Evolutionary conservation across 148 eudicot species (phyloP).

Genomic region (Beta vulgaris): DNA sequence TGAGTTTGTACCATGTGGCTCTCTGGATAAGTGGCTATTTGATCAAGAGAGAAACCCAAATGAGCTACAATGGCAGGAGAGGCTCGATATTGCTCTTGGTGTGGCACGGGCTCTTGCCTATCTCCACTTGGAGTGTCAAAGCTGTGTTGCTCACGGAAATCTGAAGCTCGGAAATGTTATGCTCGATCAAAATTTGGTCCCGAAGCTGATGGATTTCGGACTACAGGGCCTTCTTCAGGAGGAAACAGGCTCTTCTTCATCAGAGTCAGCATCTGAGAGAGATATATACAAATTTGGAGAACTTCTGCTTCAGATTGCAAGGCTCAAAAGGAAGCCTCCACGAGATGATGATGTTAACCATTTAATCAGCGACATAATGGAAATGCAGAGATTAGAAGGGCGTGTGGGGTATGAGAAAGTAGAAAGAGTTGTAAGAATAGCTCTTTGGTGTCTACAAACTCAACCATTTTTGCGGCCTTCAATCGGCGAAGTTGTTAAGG

Average conservation of each 20-base stretch:
- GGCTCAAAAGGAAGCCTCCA: conserved; percentile 32
- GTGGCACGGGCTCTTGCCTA: conserved; percentile 54
- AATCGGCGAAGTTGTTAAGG: conserved; percentile 59
- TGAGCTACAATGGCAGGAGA: conserved; percentile 33
- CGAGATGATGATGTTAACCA: conserved; percentile 19
- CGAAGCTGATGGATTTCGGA: conserved; percentile 61
- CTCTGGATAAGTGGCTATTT: conserved; percentile 49
- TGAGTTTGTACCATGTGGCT: conserved; percentile 48
- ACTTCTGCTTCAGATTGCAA: conserved; percentile 44
- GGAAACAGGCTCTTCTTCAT: conserved; percentile 32
- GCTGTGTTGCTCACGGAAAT: conserved; percentile 52
- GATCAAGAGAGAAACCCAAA: conserved; percentile 17
- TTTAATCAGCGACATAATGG: conserved; percentile 31
- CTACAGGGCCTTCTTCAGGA: conserved; percentile 29
- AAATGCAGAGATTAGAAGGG: conserved; percentile 23
- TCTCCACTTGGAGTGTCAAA: conserved; percentile 54
- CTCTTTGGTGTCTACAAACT: conserved; percentile 64
- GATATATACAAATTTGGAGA: conserved; percentile 53
- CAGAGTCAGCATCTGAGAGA: conserved; percentile 48
- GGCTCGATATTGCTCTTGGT: conserved; percentile 52
- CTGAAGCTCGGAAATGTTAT: conserved; percentile 54
- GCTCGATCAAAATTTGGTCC: conserved; percentile 50
- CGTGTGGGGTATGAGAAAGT: conserved; percentile 34
- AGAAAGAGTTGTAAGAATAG: conserved; percentile 48
- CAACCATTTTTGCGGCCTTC: conserved; percentile 60